Evolutionary conservation across 805 yeast species (phyloP).

Genomic region (Pichia thaimueangensis): DNA sequence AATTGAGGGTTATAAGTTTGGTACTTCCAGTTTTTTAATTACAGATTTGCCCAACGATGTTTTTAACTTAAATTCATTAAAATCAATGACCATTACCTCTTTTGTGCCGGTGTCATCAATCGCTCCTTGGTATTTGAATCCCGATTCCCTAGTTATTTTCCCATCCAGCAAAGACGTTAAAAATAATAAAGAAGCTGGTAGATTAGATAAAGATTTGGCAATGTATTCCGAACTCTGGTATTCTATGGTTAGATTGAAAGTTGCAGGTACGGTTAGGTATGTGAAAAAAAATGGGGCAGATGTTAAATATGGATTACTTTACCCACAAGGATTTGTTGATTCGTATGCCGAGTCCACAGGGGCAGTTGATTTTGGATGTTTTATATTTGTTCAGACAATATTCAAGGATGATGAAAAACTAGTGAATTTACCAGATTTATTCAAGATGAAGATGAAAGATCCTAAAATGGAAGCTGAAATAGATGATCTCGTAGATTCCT

Average conservation of each 20-base stretch:
- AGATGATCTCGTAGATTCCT: slow-evolving; percentile 35
- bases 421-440: slow-evolving; percentile 36
- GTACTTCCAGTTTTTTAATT: slow-evolving; percentile 49
- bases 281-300: slow-evolving; percentile 41
- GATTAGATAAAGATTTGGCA: slow-evolving; percentile 28
- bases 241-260: slow-evolving; percentile 41
- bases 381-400: slow-evolving; percentile 55
- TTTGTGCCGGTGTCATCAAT: slow-evolving; percentile 40
- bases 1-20: slow-evolving; percentile 57
- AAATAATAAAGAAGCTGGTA: neutral
- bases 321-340: slow-evolving; percentile 20
- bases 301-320: slow-evolving; percentile 13
- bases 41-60: slow-evolving; percentile 41
- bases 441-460: slow-evolving; percentile 27
- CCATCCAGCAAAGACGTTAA: slow-evolving; percentile 15
- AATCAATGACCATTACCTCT: slow-evolving; percentile 62
- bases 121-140: slow-evolving; percentile 54
- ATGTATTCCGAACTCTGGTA: slow-evolving; percentile 45
- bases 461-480: slow-evolving; percentile 40
- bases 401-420: slow-evolving; percentile 60
- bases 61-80: slow-evolving; percentile 27
- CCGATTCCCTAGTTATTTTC: slow-evolving; percentile 49
- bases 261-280: slow-evolving; percentile 56
- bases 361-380: slow-evolving; percentile 29
- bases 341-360: slow-evolving; percentile 15